Evolutionary conservation across 495 filamentous ascomycete species (phyloP), one percentile per base, ranked within the genome.

Genomic region (Annulohypoxylon maeteangense): DNA sequence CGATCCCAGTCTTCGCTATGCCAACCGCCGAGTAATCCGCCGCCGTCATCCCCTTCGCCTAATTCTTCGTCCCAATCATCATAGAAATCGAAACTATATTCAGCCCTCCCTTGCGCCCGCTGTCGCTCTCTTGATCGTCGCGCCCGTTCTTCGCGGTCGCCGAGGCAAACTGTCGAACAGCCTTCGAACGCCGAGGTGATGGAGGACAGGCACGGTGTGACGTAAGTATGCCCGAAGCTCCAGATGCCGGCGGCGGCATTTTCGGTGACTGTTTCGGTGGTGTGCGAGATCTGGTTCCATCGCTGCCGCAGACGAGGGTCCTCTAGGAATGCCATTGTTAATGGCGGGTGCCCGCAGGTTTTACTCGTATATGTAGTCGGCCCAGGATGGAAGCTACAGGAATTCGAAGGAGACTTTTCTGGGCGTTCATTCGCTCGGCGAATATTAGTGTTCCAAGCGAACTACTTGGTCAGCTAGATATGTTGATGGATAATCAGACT

Each of bases 41-140:
- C 86, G 45, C 81, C 62, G 23, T 73, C 77, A 23, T 80, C 78
- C 31, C 78, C 78, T n/a, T 74, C 85, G 38, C 87, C 87, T 23
- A 92, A 90, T 59, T 90, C 87, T 60, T 94, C 93, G 54, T 97
- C 93, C 93, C 95, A 97, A 75, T 97, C 94, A 77, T 99, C 95
- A 81, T 99, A 99, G 82, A 99, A 99, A 72, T 97, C 96, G 72
- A 99, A 99, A 68, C 87, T 92, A 42, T 90, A 88, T 76, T 97
- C 94, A 25, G 92, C 90, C 40, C 89, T 81, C 8, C 90, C 90
- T 68, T 90, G 82, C 8, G 85, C 84, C 10, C 82, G 76, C 11
- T 80, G 87, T 31, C 85, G 80, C 65, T 87, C 84, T 40, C 86
- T 83, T 56, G 87, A 84, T 48, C 93, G 87, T 4, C 91, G 88